Conservation (phyloP, 805 yeast genomes). For the Metschnikowia continentalis region DNA sequence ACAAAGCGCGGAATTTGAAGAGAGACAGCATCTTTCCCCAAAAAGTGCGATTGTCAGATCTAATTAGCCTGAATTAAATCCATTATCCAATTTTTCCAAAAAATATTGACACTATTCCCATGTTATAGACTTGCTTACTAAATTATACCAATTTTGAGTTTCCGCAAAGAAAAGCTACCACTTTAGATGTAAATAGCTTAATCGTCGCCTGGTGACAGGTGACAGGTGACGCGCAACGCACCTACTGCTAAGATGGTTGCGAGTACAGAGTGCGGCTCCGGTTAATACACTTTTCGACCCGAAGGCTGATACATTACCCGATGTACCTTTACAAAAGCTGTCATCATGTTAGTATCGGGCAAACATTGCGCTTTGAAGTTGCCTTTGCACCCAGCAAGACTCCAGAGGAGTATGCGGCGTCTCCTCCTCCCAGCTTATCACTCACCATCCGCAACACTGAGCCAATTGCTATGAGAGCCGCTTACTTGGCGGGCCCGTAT, state of each 20-base stretch:
- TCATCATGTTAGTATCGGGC: constrained; percentile 16
- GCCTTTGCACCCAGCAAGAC: constrained; percentile 14
- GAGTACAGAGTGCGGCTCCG: not conserved
- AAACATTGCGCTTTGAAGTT: constrained; percentile 13
- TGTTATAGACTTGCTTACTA: too few relatives aligned
- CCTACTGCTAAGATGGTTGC: not conserved
- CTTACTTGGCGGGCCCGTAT: constrained; percentile 87
- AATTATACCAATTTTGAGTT: too few relatives aligned
- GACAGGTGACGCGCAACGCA: constrained; percentile 1
- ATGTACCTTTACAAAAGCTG: constrained; percentile 12
- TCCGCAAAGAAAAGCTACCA: too few relatives aligned
- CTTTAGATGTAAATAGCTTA: not conserved
- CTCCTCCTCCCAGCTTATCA: constrained; percentile 34
- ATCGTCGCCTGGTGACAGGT: not conserved
- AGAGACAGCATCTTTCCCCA: too few relatives aligned
- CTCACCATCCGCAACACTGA: constrained; percentile 68
- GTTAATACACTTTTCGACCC: not conserved
- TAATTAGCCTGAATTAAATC: not conserved
- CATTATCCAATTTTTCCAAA: not conserved
- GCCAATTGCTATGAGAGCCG: constrained; percentile 69
- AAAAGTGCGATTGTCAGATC: not conserved
- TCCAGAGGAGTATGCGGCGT: constrained; percentile 14
- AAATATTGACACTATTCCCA: too few relatives aligned
- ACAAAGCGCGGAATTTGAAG: not conserved
- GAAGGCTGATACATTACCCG: not conserved